These are phyloP conservation scores for Dothideomycetidae sp. DNA, from an alignment of 2,329 filamentous ascomycete genomes.

Conservation along the genomic window DNA sequence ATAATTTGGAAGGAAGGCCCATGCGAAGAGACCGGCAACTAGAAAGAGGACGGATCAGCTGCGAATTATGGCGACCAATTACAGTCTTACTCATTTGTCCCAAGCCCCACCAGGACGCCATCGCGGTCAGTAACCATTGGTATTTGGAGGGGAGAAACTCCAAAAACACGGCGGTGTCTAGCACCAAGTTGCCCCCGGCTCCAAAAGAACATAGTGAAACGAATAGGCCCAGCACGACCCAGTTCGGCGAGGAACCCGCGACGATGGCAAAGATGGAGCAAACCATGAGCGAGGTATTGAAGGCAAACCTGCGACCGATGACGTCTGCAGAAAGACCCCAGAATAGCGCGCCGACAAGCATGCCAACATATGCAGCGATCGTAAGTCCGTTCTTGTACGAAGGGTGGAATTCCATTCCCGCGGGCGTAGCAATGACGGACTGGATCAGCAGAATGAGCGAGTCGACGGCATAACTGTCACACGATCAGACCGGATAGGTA, in stretches of 20 bases:
- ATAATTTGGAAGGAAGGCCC: conserved; percentile 38
- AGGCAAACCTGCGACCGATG: conserved; percentile 53
- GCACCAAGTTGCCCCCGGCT: conserved; percentile 47
- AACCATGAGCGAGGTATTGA: conserved; percentile 52
- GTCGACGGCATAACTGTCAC: conserved; percentile 49
- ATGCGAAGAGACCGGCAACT: conserved; percentile 39
- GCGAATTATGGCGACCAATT: conserved; percentile 46
- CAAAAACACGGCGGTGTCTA: conserved; percentile 47
- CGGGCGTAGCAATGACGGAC: conserved; percentile 45
- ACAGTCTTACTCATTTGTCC: conserved; percentile 30
- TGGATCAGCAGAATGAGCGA: conserved; percentile 45
- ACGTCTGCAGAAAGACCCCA: conserved; percentile 56
- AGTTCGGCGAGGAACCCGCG: conserved; percentile 53
- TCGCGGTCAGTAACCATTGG: conserved; percentile 51
- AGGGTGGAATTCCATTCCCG: conserved; percentile 44
- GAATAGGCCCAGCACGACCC: conserved; percentile 50
- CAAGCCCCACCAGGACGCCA: conserved; percentile 44
- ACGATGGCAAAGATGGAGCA: conserved; percentile 48
- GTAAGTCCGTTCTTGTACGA: conserved; percentile 42
- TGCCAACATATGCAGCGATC: conserved; percentile 45
- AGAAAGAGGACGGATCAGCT: conserved; percentile 61
- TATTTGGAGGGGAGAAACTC: conserved; percentile 43
- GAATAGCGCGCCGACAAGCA: conserved; percentile 46
- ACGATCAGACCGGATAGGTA: conserved; percentile 36
- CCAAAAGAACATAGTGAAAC: conserved; percentile 50